Percentiles rank a stretch among this genome's conserved stretches.
Evolutionary conservation across 2,329 filamentous ascomycete species (phyloP).

Genomic region (Aspergillus sp.): DNA sequence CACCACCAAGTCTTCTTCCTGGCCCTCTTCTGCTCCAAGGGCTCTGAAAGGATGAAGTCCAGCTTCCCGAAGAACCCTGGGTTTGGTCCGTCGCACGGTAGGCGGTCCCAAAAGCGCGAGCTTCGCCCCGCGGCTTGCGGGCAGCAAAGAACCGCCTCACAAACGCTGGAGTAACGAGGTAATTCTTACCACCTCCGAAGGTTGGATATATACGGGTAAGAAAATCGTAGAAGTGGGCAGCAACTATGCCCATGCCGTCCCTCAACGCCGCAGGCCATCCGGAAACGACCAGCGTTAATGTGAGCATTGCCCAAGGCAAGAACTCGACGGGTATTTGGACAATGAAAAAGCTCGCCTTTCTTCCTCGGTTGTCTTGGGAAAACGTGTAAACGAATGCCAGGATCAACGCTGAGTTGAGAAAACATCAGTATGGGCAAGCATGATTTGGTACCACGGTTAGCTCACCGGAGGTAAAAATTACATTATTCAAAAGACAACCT

Average conservation of each 20-base stretch:
- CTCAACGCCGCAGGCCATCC: slow-evolving; percentile 60
- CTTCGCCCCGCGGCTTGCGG: slow-evolving; percentile 44
- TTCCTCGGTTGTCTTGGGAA: slow-evolving; percentile 79
- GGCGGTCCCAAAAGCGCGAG: slow-evolving; percentile 65
- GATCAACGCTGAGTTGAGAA: slow-evolving; percentile 60
- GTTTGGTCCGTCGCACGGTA: slow-evolving; percentile 44
- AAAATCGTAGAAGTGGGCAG: slow-evolving; percentile 90
- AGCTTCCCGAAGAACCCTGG: slow-evolving; percentile 26
- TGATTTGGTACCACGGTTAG: slow-evolving; percentile 6
- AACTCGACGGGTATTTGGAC: slow-evolving; percentile 80
- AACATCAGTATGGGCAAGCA: slow-evolving; percentile 47
- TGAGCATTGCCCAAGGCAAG: slow-evolving; percentile 77
- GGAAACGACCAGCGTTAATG: slow-evolving; percentile 69
- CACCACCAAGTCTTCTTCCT: slow-evolving; percentile 44
- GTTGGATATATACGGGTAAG: slow-evolving; percentile 83
- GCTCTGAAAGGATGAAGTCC: slow-evolving; percentile 35
- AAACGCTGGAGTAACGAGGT: slow-evolving; percentile 72
- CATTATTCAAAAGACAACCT: slow-evolving; percentile 38
- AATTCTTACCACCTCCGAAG: slow-evolving; percentile 79
- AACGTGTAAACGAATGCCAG: slow-evolving; percentile 82
- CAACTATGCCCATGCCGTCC: slow-evolving; percentile 76
- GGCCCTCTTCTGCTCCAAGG: slow-evolving; percentile 44
- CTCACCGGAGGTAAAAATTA: slow-evolving; percentile 44
- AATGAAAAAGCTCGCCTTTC: slow-evolving; percentile 76
- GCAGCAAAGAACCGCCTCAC: slow-evolving; percentile 67